Evolutionary conservation across 2,329 filamentous ascomycete species (phyloP), one percentile per base, ranked within the genome.

Genomic region (Pseudogymnoascus sp.): DNA sequence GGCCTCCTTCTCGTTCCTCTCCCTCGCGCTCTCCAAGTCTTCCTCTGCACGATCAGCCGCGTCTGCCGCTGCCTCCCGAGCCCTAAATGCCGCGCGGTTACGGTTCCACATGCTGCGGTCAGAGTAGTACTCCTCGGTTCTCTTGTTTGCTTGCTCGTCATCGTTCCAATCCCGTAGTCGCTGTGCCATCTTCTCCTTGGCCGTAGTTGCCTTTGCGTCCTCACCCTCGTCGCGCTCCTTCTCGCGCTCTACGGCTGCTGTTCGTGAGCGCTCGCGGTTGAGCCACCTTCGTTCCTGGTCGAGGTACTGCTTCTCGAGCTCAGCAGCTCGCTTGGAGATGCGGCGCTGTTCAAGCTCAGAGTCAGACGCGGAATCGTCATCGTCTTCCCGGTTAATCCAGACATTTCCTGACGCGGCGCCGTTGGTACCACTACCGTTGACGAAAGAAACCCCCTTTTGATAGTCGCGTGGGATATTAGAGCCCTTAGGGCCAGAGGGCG

Each of bases 221-320:
- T 96, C 90, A 59, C 89, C 86, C 65, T 85, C 85, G 70, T 96
- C 90, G 9, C 91, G 87, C 29, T 88, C 88, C 68, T 85, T 87
- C 71, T 97, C 92, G 63, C 94, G 86, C 67, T 96, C 89, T 21
- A 97, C 78, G 0, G 94, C 93, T 4, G 90, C 89, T 12, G 90
- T 88, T 40, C 91, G 84, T 64, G 89, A 89, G 61, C 88, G 85
- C 73, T 99, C 94, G 48, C 92, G 86, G 72, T 95, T 96, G 27
- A 91, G 80, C 93, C 93, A 97, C 65, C 91, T 87, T 31, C 91
- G 86, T 72, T 97, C 91, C 45, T 92, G 88, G 68, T 96, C 92
- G 0, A 89, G 79, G 71, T 90, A 97, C 55, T 85, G 79, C 71
- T 92, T 91, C 58, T 97, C 89, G 0, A 86, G 81, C 21, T 97